Evolutionary conservation across 331 rosid species (phyloP), one percentile per base, ranked within the genome.

Genomic region (Prunus yedoensis): DNA sequence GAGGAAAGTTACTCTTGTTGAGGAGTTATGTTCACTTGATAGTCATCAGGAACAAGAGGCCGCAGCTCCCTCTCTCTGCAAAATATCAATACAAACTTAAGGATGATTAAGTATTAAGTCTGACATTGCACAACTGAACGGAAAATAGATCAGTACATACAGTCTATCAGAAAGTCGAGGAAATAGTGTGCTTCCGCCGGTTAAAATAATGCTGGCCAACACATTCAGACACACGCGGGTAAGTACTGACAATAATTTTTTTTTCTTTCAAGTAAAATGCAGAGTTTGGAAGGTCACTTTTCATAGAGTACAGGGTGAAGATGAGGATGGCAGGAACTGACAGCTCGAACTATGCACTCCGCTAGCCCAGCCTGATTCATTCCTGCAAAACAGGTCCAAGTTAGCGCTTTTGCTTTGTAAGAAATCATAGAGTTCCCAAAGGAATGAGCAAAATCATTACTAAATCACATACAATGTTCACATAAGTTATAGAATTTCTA

Each of bases 331-430:
- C 97, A 94, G 35, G 93, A 88, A 80, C 82, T 88, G 71, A 94
- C 88, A 75, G 99, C 96, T 78, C 92, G 84, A 70, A 94, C 92
- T 41, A 94, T 89, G 78, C 99, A 94, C 63, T 94, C 99, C 0
- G 97, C 96, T 74, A 94, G 82, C 72, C 97, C 99, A 16, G 99
- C 97, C 85, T 94, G 91, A 81, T 92, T 92, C 99, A 94, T 92
- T 75, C 97, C 99, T 94, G 88, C 80, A 74, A 13, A 76, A 78
- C 43, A 30, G 51, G 62, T 73, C 54, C 50, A 76, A 53, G 52
- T 79, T 20, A 82, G 83, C 46, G 74, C 17, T 35, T 71, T 77
- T 49, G 58, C 77, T 70, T 65, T 5, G 30, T 23, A 41, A 46
- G 12, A 38, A 60, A 38, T 68, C 49, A 13, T 7, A 41, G 62